Conservation (phyloP, 805 yeast species). For the Cephaloascus albidus region DNA sequence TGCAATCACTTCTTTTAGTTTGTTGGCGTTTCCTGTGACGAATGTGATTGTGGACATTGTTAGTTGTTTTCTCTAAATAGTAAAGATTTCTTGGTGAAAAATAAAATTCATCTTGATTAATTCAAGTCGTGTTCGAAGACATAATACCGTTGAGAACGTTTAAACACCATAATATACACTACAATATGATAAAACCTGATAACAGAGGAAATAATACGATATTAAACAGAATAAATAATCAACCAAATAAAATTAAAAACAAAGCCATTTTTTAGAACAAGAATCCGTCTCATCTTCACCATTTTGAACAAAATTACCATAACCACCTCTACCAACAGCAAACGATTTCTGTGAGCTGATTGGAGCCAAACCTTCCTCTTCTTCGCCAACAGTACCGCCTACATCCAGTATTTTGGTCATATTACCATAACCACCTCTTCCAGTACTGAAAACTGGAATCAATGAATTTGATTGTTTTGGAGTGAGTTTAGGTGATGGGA, state of each 20-base stretch:
- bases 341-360: constrained; percentile 36
- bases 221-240: no score
- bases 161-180: no score
- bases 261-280: background rate
- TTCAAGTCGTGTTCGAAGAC: no score
- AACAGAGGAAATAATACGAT: no score
- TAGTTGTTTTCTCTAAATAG: no score
- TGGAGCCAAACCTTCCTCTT: constrained; percentile 31
- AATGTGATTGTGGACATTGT: constrained; percentile 39
- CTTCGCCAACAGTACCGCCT: constrained; percentile 57
- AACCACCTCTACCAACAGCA: constrained; percentile 57
- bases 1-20: constrained; percentile 74
- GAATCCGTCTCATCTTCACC: background rate
- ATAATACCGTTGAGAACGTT: no score
- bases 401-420: constrained; percentile 59
- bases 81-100: no score
- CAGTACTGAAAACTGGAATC: constrained; percentile 54
- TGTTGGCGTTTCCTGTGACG: constrained; percentile 86
- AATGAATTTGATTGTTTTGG: constrained; percentile 50
- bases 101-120: no score
- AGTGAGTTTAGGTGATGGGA: constrained; percentile 45
- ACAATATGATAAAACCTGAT: no score
- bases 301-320: constrained; percentile 36
- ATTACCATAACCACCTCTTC: constrained; percentile 75
- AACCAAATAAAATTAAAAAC: background rate